Evolutionary conservation across 2,329 filamentous ascomycete genomes (phyloP).

Genomic region (Pseudogymnoascus sp.): DNA sequence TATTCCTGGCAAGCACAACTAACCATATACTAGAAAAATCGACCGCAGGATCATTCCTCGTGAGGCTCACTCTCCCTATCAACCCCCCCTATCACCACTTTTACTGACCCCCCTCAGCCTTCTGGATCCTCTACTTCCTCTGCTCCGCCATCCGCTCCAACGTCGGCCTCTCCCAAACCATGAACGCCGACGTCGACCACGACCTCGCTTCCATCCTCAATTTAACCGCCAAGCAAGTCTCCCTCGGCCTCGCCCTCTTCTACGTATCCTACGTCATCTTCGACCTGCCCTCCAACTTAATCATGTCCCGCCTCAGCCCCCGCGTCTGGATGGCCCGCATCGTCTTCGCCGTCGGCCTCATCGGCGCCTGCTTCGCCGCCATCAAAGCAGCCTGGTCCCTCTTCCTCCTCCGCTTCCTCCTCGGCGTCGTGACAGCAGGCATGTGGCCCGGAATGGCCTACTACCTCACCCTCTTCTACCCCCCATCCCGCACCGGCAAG

Average conservation of each 20-base stretch:
- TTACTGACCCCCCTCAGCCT: constrained; percentile 41
- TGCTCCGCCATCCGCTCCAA: constrained; percentile 89
- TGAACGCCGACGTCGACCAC: constrained; percentile 66
- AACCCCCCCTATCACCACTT: background rate
- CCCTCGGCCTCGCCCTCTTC: constrained; percentile 77
- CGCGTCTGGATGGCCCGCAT: constrained; percentile 90
- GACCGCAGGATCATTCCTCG: constrained; percentile 48
- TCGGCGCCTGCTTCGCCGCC: constrained; percentile 75
- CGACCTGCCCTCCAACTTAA: constrained; percentile 77
- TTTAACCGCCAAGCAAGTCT: constrained; percentile 67
- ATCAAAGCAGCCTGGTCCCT: constrained; percentile 78
- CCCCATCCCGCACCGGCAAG: constrained; percentile 76
- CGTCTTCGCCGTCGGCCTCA: constrained; percentile 76
- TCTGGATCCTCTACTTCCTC: constrained; percentile 86
- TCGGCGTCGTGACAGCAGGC: constrained; percentile 80
- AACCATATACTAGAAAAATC: constrained; percentile 33
- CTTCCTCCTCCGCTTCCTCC: constrained; percentile 57
- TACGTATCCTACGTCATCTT: constrained; percentile 90
- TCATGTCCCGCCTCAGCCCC: constrained; percentile 79
- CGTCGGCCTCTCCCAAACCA: constrained; percentile 88
- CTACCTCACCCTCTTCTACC: constrained; percentile 87
- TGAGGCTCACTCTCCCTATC: constrained; percentile 13
- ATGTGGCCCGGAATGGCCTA: constrained; percentile 97
- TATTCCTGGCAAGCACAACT: background rate
- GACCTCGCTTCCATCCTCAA: constrained; percentile 65